phyloP scores from a whole-genome alignment of 805 yeast genomes.

The Kazachstania viticola region DNA sequence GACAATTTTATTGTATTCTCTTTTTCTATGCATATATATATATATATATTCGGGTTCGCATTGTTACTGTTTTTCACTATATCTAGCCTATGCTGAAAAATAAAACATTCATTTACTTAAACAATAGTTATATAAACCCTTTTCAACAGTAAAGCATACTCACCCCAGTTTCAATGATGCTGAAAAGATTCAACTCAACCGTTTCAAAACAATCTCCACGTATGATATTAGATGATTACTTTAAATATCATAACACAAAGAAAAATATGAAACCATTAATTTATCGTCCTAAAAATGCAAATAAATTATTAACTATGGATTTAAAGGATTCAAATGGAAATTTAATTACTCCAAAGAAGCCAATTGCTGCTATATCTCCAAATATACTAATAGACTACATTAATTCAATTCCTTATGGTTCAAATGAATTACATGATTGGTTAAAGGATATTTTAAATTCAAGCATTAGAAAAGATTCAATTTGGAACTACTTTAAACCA shows the following conservation, averaged over 20 bases:
- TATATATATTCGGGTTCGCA: too few species aligned
- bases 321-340: constrained; percentile 28
- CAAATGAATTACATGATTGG: constrained; percentile 15
- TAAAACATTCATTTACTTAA: too few species aligned
- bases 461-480: constrained; percentile 15
- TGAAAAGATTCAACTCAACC: constrained; percentile 1
- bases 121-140: too few species aligned
- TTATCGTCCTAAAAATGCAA: constrained; percentile 31
- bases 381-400: constrained; percentile 18
- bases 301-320: constrained; percentile 29
- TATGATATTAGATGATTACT: constrained; percentile 23
- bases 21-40: too few species aligned
- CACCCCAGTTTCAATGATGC: too few species aligned
- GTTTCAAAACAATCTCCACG: constrained; percentile 7
- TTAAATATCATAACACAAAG: constrained; percentile 26
- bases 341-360: constrained; percentile 25
- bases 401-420: constrained; percentile 8
- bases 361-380: constrained; percentile 24
- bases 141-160: too few species aligned
- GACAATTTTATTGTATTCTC: too few species aligned
- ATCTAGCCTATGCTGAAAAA: too few species aligned
- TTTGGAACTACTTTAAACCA: constrained; percentile 18
- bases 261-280: constrained; percentile 28
- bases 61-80: too few species aligned
- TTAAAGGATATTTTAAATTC: constrained; percentile 17